These are phyloP conservation scores for Pilatotrama ljubarskyi DNA, from an alignment of 768 basidiomycete species.

Conservation along the genomic window DNA sequence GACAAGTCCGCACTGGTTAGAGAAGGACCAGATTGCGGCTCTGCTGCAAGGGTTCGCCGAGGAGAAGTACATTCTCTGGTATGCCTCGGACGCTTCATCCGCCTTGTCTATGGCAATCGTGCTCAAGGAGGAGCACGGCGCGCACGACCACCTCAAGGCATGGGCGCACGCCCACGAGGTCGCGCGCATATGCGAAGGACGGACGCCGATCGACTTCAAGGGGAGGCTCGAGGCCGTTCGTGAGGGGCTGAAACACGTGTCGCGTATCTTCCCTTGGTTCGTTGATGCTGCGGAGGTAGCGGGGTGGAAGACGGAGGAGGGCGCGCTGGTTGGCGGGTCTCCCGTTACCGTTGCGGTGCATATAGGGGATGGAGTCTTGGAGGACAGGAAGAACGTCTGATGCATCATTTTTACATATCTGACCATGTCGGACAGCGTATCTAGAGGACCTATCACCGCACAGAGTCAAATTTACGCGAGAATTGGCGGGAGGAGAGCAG, in stretches of 20 bases:
- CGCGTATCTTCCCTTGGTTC: constrained; percentile 22
- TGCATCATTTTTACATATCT: not conserved
- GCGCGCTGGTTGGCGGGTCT: constrained; percentile 25
- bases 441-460: too few species aligned
- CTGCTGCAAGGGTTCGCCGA: constrained; percentile 42
- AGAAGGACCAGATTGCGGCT: constrained; percentile 22
- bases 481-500: too few species aligned
- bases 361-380: not conserved
- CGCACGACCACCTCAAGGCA: constrained; percentile 53
- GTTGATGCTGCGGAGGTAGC: constrained; percentile 14
- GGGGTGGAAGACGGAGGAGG: constrained; percentile 31
- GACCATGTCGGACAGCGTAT: not conserved
- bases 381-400: constrained; percentile 15
- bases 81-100: constrained; percentile 30
- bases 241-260: constrained; percentile 6
- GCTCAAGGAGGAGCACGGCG: constrained; percentile 50
- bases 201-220: constrained; percentile 1
- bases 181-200: not conserved
- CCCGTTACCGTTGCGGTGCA: constrained; percentile 22
- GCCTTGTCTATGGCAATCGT: constrained; percentile 40
- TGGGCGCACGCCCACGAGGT: constrained; percentile 43
- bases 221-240: constrained; percentile 16
- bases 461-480: too few species aligned
- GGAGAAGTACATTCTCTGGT: constrained; percentile 58
- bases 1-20: not conserved